Percentiles rank a stretch among this genome's conserved stretches.
Conservation (phyloP, 1,284 basidiomycete species). For the Cutaneotrichosporon sp. region DNA sequence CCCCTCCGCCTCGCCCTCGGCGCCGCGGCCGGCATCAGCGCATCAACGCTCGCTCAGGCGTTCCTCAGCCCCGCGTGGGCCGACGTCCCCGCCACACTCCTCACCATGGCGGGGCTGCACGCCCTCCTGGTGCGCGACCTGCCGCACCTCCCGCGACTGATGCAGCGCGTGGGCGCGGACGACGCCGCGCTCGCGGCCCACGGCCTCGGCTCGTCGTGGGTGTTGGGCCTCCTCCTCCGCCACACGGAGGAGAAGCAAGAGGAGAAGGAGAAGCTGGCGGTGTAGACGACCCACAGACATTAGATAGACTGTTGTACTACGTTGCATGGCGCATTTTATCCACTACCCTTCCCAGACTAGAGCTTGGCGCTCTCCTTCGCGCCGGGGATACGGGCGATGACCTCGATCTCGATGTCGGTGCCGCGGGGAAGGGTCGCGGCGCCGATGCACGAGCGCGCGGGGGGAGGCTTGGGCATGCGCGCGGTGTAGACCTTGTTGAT, state of each 20-base stretch:
- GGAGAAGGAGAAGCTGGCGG: not conserved
- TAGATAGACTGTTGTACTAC: not conserved
- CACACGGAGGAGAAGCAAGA: not conserved
- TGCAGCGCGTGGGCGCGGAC: not conserved
- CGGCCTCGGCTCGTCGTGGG: not conserved
- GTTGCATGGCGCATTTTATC: too few species aligned
- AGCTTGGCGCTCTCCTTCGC: too few species aligned
- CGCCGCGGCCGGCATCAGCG: not conserved
- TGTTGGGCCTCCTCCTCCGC: too few species aligned
- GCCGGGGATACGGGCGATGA: slow-evolving; percentile 55
- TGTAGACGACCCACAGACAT: not conserved
- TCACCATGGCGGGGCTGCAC: not conserved
- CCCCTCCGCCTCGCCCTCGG: not conserved
- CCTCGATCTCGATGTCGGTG: slow-evolving; percentile 66
- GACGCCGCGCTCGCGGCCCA: not conserved
- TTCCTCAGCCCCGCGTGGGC: not conserved
- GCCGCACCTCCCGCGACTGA: not conserved
- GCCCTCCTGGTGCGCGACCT: not conserved
- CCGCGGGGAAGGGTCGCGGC: slow-evolving; percentile 61
- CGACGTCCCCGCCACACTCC: not conserved
- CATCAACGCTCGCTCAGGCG: not conserved
- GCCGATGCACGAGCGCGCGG: slow-evolving; percentile 67
- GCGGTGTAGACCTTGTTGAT: slow-evolving; percentile 34
- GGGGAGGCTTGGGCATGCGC: slow-evolving; percentile 52
- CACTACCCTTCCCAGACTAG: too few species aligned